Evolutionary conservation across 768 basidiomycete genomes (phyloP).

Genomic region (Chalciporus chontae): DNA sequence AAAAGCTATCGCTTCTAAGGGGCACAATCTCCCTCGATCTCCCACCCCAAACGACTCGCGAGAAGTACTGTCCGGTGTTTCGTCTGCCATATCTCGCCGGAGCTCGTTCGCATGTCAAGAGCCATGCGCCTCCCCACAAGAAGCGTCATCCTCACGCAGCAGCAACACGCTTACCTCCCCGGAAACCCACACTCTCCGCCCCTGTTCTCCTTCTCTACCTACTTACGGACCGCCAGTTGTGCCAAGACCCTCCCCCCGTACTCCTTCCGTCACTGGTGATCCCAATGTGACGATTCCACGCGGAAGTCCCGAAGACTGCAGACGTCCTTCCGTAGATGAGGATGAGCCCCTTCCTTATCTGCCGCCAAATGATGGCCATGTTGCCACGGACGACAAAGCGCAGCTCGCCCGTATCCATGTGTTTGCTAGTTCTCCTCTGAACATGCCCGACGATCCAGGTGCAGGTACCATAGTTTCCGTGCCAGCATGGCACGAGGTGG

Average conservation of each 20-base stretch:
- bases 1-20: constrained; percentile 2
- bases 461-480: constrained; percentile 36
- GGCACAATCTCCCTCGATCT: constrained; percentile 15
- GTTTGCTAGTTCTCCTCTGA: constrained; percentile 52
- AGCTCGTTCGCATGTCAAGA: constrained; percentile 25
- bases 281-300: constrained; percentile 11
- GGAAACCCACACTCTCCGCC: constrained; percentile 12
- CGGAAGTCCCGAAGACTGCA: constrained; percentile 7
- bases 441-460: constrained; percentile 9
- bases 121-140: constrained; percentile 6
- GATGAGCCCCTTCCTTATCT: constrained; percentile 28
- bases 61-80: constrained; percentile 2
- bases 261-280: constrained; percentile 6
- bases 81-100: constrained; percentile 22
- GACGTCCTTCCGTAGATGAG: neutral
- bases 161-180: neutral
- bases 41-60: constrained; percentile 13
- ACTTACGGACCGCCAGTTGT: constrained; percentile 42
- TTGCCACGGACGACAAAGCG: constrained; percentile 64
- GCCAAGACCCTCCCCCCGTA: constrained; percentile 5
- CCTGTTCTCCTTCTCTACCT: constrained; percentile 34
- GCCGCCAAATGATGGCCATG: constrained; percentile 45
- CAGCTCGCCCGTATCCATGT: constrained; percentile 51
- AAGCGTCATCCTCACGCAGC: neutral
- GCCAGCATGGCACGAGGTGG: constrained; percentile 53